Conservation (phyloP, 2,329 filamentous ascomycete genomes). For the Exophiala oligosperma region DNA sequence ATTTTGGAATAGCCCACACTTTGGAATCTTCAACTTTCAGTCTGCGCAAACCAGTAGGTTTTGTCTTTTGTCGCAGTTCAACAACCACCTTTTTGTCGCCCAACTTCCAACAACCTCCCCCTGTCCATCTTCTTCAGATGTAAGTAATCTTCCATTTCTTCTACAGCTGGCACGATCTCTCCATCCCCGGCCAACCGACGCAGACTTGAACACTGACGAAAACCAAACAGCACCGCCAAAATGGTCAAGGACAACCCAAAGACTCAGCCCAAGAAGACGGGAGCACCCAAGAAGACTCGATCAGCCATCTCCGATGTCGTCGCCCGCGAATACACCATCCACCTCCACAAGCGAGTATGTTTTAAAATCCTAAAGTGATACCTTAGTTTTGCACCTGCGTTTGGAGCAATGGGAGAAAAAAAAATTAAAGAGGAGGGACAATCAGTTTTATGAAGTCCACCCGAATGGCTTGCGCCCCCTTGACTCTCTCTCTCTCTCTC, state of each 20-base stretch:
- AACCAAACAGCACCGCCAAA: conserved; percentile 16
- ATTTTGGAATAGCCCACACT: conserved; percentile 16
- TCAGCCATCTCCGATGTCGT: conserved; percentile 99
- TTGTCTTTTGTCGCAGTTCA: conserved; percentile 6
- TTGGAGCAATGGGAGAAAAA: conserved; percentile 6
- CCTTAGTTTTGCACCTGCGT: not conserved
- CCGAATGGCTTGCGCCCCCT: conserved; percentile 45
- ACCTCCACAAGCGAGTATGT: conserved; percentile 99
- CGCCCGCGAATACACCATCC: conserved; percentile 99
- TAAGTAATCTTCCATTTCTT: not conserved
- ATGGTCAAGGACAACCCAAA: conserved; percentile 31
- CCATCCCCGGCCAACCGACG: too few species aligned
- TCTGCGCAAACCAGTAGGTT: not conserved
- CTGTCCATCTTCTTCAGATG: too few species aligned
- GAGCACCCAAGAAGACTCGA: conserved; percentile 71
- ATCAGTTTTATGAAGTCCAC: conserved; percentile 73
- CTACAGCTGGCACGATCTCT: not conserved
- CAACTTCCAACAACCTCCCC: not conserved
- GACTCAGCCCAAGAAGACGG: conserved; percentile 63
- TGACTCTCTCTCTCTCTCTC: not conserved
- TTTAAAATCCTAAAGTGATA: not conserved
- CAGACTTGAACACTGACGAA: not conserved
- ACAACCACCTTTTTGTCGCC: not conserved
- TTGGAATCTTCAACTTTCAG: not conserved
- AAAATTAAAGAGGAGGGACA: not conserved